These are phyloP conservation scores for Craspedostauros australis DNA, from an alignment of 108 stramenopile genomes.

Conservation along the genomic window DNA sequence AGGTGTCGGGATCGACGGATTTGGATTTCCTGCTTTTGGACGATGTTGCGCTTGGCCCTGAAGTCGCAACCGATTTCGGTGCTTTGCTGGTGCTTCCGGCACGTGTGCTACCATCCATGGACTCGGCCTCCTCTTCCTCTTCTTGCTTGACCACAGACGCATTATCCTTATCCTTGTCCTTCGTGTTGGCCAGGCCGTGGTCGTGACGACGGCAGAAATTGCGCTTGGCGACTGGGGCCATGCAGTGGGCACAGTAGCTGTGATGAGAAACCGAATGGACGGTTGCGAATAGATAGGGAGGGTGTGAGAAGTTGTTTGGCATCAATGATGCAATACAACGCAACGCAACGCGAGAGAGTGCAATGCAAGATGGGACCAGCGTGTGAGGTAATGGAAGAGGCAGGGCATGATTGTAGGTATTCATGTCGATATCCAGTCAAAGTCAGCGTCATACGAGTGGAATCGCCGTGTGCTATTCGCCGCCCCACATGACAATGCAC, in stretches of 20 bases:
- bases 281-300: no score
- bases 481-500: no score
- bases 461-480: no score
- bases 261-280: conserved; percentile 65
- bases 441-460: no score
- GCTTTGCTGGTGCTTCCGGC: conserved; percentile 1
- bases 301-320: no score
- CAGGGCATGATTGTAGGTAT: no score
- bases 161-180: conserved; percentile 13
- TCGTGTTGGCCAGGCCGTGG: conserved; percentile 39
- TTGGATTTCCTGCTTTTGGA: background rate
- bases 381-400: no score
- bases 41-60: background rate
- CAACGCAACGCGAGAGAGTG: no score
- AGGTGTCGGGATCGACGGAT: background rate
- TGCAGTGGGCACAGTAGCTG: conserved; percentile 68
- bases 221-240: conserved; percentile 73
- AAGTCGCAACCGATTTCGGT: background rate
- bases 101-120: conserved; percentile 14
- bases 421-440: no score
- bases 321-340: no score
- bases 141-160: background rate
- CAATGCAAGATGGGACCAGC: no score
- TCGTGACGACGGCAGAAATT: conserved; percentile 76
- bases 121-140: conserved; percentile 17